These are phyloP conservation scores for Boletus pseudopeckii DNA, from an alignment of 768 basidiomycete species.

Conservation along the genomic window DNA sequence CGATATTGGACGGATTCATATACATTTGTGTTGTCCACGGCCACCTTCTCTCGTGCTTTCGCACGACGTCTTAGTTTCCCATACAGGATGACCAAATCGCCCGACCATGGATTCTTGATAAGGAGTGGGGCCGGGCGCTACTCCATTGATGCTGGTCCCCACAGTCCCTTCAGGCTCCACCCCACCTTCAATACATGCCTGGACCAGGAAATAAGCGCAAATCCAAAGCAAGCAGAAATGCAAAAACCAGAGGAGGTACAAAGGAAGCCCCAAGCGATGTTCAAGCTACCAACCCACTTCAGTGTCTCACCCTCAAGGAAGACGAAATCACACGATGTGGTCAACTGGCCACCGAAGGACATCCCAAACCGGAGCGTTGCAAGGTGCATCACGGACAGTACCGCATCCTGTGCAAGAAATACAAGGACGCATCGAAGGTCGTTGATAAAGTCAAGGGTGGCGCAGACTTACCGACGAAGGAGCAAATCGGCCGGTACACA, in stretches of 20 bases:
- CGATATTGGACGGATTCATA: no score
- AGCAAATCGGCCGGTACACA: slow-evolving; percentile 9
- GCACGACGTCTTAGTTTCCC: no score
- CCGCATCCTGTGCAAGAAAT: slow-evolving; percentile 20
- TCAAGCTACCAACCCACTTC: background rate
- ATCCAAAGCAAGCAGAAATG: background rate
- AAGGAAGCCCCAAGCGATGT: no score
- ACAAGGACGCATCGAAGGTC: slow-evolving; percentile 27
- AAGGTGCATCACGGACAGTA: slow-evolving; percentile 27
- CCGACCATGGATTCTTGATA: no score
- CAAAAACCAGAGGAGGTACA: background rate
- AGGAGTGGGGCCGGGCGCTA: no score
- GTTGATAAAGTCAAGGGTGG: slow-evolving; percentile 19
- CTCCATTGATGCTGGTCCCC: no score
- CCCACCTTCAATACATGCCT: background rate
- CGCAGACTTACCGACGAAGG: slow-evolving; percentile 15
- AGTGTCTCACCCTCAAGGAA: slow-evolving; percentile 21
- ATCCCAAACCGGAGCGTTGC: slow-evolving; percentile 18
- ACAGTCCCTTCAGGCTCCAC: no score
- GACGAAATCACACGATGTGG: slow-evolving; percentile 27
- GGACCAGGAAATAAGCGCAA: slow-evolving; percentile 8
- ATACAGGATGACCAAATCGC: no score
- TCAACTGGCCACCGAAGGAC: slow-evolving; percentile 17
- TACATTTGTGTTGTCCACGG: no score
- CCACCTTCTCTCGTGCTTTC: no score